phyloP scores from a whole-genome alignment of 2,329 filamentous ascomycete genomes.

The Fusarium subtropicale region DNA sequence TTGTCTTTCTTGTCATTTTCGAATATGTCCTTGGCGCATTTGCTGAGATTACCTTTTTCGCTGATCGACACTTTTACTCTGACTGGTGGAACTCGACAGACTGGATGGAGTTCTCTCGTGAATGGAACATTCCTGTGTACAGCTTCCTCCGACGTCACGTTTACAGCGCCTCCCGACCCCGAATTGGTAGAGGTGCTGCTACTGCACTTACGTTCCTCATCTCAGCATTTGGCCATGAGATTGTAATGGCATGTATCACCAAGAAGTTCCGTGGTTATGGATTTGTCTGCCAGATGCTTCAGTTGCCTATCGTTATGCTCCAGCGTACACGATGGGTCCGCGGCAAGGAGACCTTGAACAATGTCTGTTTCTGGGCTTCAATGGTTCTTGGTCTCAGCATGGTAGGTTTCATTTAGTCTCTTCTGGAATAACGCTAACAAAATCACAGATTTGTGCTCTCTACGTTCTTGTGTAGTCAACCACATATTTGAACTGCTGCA shows the following conservation, averaged over 20 bases:
- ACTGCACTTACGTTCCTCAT: constrained; percentile 94
- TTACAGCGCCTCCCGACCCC: constrained; percentile 82
- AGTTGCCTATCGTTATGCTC: constrained; percentile 93
- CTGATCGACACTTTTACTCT: constrained; percentile 91
- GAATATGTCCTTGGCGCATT: constrained; percentile 96
- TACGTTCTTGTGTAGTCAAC: constrained; percentile 61
- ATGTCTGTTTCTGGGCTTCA: constrained; percentile 89
- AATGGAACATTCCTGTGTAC: constrained; percentile 99
- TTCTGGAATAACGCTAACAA: constrained; percentile 27
- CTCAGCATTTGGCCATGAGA: constrained; percentile 88
- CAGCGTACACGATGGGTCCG: constrained; percentile 84
- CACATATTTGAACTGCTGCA: neutral
- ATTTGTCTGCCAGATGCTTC: constrained; percentile 94
- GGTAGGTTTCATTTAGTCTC: constrained; percentile 63
- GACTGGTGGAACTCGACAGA: constrained; percentile 83
- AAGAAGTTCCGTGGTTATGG: constrained; percentile 97
- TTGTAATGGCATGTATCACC: constrained; percentile 98
- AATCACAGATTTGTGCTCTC: constrained; percentile 62
- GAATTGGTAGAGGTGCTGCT: constrained; percentile 80
- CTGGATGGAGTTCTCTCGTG: constrained; percentile 94
- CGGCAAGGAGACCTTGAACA: constrained; percentile 82
- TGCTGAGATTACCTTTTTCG: constrained; percentile 93
- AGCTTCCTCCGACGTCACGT: constrained; percentile 95
- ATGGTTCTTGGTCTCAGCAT: constrained; percentile 89
- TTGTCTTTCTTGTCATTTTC: constrained; percentile 98